Evolutionary conservation across 305 asterid genomes (phyloP).

Genomic region (Petunia hybrid): DNA sequence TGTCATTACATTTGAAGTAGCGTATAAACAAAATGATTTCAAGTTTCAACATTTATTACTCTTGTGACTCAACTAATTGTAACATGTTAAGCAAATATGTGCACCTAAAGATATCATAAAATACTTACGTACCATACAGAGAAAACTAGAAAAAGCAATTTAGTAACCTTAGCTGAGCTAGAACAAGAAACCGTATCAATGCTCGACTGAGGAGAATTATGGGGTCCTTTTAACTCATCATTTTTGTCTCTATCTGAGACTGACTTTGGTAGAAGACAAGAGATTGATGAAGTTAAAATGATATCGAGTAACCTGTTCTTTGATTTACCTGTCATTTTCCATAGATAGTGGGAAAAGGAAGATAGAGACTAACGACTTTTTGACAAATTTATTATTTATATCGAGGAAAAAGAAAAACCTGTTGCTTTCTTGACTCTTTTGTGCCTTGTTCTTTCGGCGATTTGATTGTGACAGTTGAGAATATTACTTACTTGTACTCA

Average conservation of each 20-base stretch:
- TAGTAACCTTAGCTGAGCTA: background rate
- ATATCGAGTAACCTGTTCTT: background rate
- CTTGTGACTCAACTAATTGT: too few relatives aligned
- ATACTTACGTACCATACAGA: background rate
- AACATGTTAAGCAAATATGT: too few relatives aligned
- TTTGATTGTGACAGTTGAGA: conserved; percentile 16
- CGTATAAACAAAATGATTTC: background rate
- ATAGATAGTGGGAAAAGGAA: conserved; percentile 22
- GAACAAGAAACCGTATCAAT: background rate
- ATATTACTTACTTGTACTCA: conserved; percentile 18
- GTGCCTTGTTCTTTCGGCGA: conserved; percentile 3
- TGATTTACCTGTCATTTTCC: background rate
- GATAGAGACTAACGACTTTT: background rate
- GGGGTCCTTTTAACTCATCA: background rate
- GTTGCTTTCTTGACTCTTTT: background rate
- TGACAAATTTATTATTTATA: background rate
- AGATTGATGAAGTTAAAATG: background rate
- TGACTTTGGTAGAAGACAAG: background rate
- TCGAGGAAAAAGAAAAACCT: background rate
- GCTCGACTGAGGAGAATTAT: background rate
- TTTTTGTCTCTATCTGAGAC: background rate
- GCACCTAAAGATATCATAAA: too few relatives aligned
- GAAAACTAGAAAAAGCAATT: background rate
- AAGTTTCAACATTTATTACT: too few relatives aligned
- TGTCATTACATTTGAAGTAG: background rate